Percentiles rank a stretch among this genome's conserved stretches.
phyloP scores from a whole-genome alignment of 2,329 filamentous ascomycete genomes.

The Leptographium wingfieldii region DNA sequence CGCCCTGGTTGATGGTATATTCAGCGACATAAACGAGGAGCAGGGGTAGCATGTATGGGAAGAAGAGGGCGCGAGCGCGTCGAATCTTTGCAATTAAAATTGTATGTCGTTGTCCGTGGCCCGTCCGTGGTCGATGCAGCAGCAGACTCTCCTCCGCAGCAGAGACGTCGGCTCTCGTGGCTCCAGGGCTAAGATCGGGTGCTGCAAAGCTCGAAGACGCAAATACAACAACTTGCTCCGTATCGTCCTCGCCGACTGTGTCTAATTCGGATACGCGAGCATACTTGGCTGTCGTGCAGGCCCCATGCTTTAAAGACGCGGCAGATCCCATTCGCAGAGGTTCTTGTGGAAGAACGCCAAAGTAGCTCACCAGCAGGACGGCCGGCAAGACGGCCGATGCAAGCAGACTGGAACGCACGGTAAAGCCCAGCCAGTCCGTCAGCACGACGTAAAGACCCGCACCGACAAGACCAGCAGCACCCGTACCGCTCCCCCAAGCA shows the following conservation, averaged over 20 bases:
- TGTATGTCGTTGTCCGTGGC: background rate
- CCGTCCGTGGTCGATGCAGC: background rate
- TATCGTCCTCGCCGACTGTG: slow-evolving; percentile 15
- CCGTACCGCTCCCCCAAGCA: slow-evolving; percentile 86
- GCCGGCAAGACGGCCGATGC: slow-evolving; percentile 67
- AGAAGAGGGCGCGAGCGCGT: slow-evolving; percentile 57
- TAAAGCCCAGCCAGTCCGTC: slow-evolving; percentile 67
- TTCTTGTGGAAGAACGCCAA: slow-evolving; percentile 59
- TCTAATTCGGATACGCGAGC: background rate
- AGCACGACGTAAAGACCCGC: slow-evolving; percentile 78
- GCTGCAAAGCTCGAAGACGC: slow-evolving; percentile 18
- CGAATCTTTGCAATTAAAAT: slow-evolving; percentile 40
- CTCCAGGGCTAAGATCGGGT: slow-evolving; percentile 21
- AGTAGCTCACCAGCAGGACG: slow-evolving; percentile 80
- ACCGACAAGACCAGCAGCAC: slow-evolving; percentile 75
- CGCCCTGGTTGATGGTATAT: slow-evolving; percentile 95
- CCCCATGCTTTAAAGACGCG: background rate
- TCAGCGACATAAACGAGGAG: slow-evolving; percentile 89
- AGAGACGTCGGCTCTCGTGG: slow-evolving; percentile 11
- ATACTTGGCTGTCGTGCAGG: background rate
- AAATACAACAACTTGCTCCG: slow-evolving; percentile 19
- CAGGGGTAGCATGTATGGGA: slow-evolving; percentile 79
- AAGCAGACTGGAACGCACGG: slow-evolving; percentile 61
- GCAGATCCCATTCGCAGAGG: slow-evolving; percentile 36
- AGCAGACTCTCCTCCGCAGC: slow-evolving; percentile 18